Evolutionary conservation across 2,329 filamentous ascomycete genomes (phyloP), one percentile per base, ranked within the genome.

Genomic region (Fusarium virguliforme): DNA sequence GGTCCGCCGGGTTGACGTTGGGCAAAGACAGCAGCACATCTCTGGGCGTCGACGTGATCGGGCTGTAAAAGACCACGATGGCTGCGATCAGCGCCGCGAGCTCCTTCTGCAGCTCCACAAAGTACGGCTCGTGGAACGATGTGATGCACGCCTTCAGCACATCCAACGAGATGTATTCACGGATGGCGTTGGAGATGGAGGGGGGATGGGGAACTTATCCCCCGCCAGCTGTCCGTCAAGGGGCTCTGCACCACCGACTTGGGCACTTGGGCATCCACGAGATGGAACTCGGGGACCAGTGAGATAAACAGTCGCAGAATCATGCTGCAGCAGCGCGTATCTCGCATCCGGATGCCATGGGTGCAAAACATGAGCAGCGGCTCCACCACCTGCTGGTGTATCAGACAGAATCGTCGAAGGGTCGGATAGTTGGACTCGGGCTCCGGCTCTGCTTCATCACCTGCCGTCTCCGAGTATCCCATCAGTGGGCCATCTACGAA

Each of bases 21-120:
- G 95, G 95, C 26, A 99, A 83, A 22, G 89, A 92, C 5, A 94
- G 83, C n/a, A 99, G 86, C 40, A 98, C 88, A 6, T 90, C 84
- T 22, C 90, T 86, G 0, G 95, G 94, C 1, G 92, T 96, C 7
- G 85, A 77, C 8, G 92, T 95, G 34, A 88, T 81, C 0, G 88
- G 84, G 12, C 89, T 89, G 78, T 97, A 97, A 67, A 92, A 88
- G 8, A 92, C 87, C 74, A 97, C 86, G 67, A 98, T 96, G 4
- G 91, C 89, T 0, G 95, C 95, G 68, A 99, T 97, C 38, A 98
- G 86, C 24, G 91, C 89, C 1, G 94, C 95, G 24, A 99, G 87
- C 57, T 99, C 95, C 78, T 95, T 95, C 77, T 99, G 96, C 68
- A 97, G 89, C 74, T 99, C 96, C 35, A 98, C 95, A 81, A 98